A percentile compares a stretch with the other conserved stretches of the same genome.
Evolutionary conservation across 1,284 basidiomycete species (phyloP).

Genomic region (Malassezia restricta): DNA sequence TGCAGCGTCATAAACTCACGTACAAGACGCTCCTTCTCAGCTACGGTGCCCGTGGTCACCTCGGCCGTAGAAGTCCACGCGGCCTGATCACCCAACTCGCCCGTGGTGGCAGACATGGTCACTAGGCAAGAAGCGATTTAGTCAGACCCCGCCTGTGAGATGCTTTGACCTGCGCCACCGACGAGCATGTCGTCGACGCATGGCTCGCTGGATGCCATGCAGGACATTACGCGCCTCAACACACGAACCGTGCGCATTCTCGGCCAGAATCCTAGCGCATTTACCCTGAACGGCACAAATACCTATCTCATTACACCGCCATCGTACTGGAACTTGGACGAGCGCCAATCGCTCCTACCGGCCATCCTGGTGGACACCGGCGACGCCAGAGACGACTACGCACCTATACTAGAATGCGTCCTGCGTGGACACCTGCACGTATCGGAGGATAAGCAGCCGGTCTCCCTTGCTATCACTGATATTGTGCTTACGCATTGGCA

Average conservation of each 20-base stretch:
- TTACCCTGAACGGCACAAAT: conserved; percentile 87
- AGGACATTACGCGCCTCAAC: conserved; percentile 17
- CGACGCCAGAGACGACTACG: conserved; percentile 62
- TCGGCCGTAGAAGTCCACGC: conserved; percentile 19
- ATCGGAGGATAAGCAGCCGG: conserved; percentile 16
- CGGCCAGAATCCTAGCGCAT: conserved; percentile 73
- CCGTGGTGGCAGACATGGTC: not conserved
- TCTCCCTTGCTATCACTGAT: conserved; percentile 23
- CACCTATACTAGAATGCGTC: conserved; percentile 57
- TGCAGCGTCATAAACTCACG: conserved; percentile 38
- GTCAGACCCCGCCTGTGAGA: not conserved
- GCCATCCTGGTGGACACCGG: conserved; percentile 74
- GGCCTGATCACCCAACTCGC: conserved; percentile 5
- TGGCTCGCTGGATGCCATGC: conserved; percentile 10
- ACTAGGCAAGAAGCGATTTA: not conserved
- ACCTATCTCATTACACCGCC: conserved; percentile 61
- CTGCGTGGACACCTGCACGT: conserved; percentile 45
- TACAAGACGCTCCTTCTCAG: conserved; percentile 42
- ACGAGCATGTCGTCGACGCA: not conserved
- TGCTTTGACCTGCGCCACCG: too few relatives aligned
- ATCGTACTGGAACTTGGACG: conserved; percentile 26
- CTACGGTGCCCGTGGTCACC: conserved; percentile 39
- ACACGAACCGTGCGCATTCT: conserved; percentile 48
- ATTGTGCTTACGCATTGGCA: conserved; percentile 77
- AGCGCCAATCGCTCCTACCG: conserved; percentile 51